These are phyloP conservation scores for Zygosaccharomyces rouxii DNA, from an alignment of 805 yeast species.

Conservation along the genomic window DNA sequence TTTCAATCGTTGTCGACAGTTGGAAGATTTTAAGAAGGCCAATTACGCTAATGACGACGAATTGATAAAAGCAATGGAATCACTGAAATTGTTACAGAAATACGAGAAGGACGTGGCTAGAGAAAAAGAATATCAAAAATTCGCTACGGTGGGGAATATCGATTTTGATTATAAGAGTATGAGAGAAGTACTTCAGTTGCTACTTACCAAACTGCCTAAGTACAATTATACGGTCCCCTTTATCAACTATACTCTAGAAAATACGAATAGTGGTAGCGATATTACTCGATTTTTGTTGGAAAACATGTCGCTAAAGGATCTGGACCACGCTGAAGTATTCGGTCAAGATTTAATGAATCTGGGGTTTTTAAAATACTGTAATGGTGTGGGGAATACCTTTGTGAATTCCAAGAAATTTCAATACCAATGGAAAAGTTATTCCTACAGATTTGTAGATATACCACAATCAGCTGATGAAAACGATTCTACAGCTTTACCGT, in stretches of 20 bases:
- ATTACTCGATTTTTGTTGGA: slow-evolving; percentile 31
- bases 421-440: slow-evolving; percentile 77
- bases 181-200: slow-evolving; percentile 39
- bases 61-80: slow-evolving; percentile 21
- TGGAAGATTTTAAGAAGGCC: slow-evolving; percentile 52
- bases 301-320: slow-evolving; percentile 33
- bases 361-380: slow-evolving; percentile 52
- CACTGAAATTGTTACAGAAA: slow-evolving; percentile 22
- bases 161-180: slow-evolving; percentile 34
- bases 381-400: slow-evolving; percentile 65
- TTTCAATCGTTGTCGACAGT: slow-evolving; percentile 69
- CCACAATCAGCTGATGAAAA: slow-evolving; percentile 21
- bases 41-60: slow-evolving; percentile 22
- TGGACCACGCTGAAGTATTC: slow-evolving; percentile 60
- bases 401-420: slow-evolving; percentile 68
- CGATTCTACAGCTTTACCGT: slow-evolving; percentile 8
- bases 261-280: slow-evolving; percentile 35
- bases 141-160: slow-evolving; percentile 30
- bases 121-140: slow-evolving; percentile 30
- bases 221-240: slow-evolving; percentile 58
- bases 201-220: slow-evolving; percentile 50
- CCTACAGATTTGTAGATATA: slow-evolving; percentile 51
- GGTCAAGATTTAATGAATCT: slow-evolving; percentile 66
- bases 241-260: slow-evolving; percentile 34
- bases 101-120: slow-evolving; percentile 23